Base-by-base conservation (phyloP, 2,329 filamentous ascomycete genomes). In the Tolypocladium sp. region DNA sequence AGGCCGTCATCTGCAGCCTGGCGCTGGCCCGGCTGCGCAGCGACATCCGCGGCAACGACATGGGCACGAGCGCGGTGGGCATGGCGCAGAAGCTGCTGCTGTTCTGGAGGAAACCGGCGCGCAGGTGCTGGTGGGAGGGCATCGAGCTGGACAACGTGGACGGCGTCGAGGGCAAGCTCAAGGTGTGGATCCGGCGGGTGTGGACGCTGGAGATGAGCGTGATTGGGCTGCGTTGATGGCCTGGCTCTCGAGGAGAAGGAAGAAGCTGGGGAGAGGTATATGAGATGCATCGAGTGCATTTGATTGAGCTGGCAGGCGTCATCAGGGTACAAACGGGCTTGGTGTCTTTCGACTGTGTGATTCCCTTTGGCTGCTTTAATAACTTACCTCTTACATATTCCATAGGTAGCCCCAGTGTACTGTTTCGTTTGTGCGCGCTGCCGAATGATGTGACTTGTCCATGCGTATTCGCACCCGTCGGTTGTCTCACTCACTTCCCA, bases 201-300 rank as follows among this genome's bases (percentile, higher is more conserved):
- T 99, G 94, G 94, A 99, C 94, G 61, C 82, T 99, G 60, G 94
- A 99, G 80, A 99, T 99, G 91, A 94, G 90, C 71, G 91, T 94
- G 58, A 94, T 95, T 73, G 91, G 91, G 59, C 80, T 95, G 66
- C 88, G 57, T 22, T 60, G 59, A 56, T 30, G 44, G 44, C n/a
- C 15, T 15, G 15, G 27, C 9, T 2, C 44, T 9, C 22, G 25
- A 17, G 25, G 17, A n/a, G 13, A 51, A 51, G 10, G 52, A 30
- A 46, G 44, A 41, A 40, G 40, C 38, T 22, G 59, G 41, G 33
- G 37, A 56, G 46, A 38, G 33, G 13, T 41, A 20, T 17, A 20
- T 35, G 55, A 37, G 25, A 56, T 41, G 49, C 37, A 57, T 55
- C 38, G 56, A 44, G 27, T 42, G 57, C 44, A 40, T 55, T 56